These are phyloP conservation scores for Furcasterigmium sp. DNA, from an alignment of 2,329 filamentous ascomycete genomes.

Conservation along the genomic window DNA sequence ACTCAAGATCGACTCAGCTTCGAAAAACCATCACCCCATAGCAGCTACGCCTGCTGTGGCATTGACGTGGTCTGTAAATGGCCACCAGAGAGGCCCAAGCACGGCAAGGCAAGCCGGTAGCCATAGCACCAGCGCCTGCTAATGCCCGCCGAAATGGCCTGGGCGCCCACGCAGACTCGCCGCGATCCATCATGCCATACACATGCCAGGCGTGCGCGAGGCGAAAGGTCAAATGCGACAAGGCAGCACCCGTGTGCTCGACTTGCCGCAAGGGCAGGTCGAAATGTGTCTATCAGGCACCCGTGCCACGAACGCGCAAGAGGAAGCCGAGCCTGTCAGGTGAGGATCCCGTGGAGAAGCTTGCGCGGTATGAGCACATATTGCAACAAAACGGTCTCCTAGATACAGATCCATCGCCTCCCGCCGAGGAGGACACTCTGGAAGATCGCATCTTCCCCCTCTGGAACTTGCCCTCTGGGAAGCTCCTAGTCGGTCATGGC, in stretches of 20 bases:
- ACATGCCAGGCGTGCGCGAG: constrained; percentile 20
- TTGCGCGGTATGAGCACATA: constrained; percentile 33
- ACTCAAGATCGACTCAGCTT: too few species aligned
- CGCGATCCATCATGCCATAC: constrained; percentile 12
- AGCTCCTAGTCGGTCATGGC: constrained; percentile 19
- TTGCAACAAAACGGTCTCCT: constrained; percentile 27
- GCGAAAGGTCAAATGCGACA: constrained; percentile 24
- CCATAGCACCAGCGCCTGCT: too few species aligned
- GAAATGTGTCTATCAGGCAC: constrained; percentile 33
- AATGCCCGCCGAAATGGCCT: too few species aligned
- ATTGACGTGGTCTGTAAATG: too few species aligned
- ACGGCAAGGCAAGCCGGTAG: too few species aligned
- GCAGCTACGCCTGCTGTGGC: too few species aligned
- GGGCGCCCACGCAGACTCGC: too few species aligned
- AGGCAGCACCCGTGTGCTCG: constrained; percentile 15
- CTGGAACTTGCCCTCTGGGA: constrained; percentile 9
- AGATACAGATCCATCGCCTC: background rate
- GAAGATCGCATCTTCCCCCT: constrained; percentile 6
- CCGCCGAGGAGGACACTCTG: background rate
- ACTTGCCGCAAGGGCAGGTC: constrained; percentile 19
- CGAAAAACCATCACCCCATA: too few species aligned
- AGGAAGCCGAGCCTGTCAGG: constrained; percentile 25
- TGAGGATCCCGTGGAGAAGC: constrained; percentile 23
- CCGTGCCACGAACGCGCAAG: constrained; percentile 30
- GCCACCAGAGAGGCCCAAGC: too few species aligned